phyloP scores from a whole-genome alignment of 2,329 filamentous ascomycete species.

The Colletotrichum noveboracense region DNA sequence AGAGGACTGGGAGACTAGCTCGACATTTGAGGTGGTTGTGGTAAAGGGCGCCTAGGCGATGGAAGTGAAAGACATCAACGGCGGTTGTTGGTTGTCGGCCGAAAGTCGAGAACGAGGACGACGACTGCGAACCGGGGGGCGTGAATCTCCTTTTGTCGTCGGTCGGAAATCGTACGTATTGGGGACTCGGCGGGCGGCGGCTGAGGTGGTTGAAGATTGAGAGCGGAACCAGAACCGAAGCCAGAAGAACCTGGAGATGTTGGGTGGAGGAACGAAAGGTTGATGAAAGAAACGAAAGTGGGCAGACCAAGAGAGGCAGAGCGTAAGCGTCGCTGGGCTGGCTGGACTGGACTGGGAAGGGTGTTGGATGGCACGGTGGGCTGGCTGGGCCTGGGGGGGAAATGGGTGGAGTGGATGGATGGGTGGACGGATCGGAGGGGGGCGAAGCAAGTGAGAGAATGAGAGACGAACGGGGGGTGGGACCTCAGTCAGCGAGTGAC shows the following conservation, averaged over 20 bases:
- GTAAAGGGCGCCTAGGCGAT: conserved; percentile 8
- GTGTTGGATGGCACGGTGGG: conserved; percentile 2
- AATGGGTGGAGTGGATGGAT: conserved; percentile 3
- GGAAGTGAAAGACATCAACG: conserved; percentile 21
- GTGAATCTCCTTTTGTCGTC: conserved; percentile 15
- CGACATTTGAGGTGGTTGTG: conserved; percentile 14
- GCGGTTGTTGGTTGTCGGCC: conserved; percentile 1
- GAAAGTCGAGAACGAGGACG: not conserved
- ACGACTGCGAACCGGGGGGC: not conserved
- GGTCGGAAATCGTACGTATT: not conserved
- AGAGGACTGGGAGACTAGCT: conserved; percentile 26
- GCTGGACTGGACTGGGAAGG: not conserved
- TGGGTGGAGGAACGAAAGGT: conserved; percentile 2
- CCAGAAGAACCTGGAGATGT: conserved; percentile 6
- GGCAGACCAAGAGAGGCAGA: not conserved
- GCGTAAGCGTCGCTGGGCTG: not conserved
- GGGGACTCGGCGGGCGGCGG: not conserved
- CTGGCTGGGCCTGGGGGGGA: not conserved
- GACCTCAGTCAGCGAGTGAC: not conserved
- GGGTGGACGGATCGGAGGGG: not conserved
- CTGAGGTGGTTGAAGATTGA: not conserved
- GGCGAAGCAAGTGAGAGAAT: conserved; percentile 7
- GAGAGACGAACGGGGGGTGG: not conserved
- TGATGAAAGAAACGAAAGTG: conserved; percentile 17
- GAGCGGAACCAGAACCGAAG: not conserved